Evolutionary conservation across 371 early-diverging fungal genomes (phyloP).

Genomic region (Mortierella sp.): DNA sequence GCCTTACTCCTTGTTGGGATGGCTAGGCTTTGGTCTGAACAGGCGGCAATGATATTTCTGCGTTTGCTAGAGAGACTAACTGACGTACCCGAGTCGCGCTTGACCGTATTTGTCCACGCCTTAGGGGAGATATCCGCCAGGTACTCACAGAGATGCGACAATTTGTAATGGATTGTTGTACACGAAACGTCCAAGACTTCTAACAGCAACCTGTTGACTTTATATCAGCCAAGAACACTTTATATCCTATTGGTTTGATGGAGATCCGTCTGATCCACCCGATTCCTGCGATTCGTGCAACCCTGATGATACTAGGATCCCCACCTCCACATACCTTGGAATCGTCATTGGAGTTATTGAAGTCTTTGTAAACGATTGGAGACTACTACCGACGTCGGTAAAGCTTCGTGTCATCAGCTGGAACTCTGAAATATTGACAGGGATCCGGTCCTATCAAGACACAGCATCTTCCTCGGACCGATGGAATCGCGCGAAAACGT

Average conservation of each 20-base stretch:
- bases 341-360: conserved; percentile 10
- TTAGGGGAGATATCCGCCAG: conserved; percentile 32
- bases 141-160: conserved; percentile 7
- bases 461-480: not conserved
- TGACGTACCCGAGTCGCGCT: conserved; percentile 27
- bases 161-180: not conserved
- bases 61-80: conserved; percentile 15
- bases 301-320: not conserved
- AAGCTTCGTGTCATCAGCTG: conserved; percentile 32
- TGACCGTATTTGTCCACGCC: conserved; percentile 13
- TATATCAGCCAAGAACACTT: conserved; percentile 23
- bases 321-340: conserved; percentile 13
- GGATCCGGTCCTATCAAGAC: conserved; percentile 2
- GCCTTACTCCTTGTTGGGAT: conserved; percentile 26
- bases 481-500: conserved; percentile 18
- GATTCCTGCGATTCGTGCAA: not conserved
- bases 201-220: no score
- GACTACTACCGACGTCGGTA: conserved; percentile 16
- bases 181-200: no score
- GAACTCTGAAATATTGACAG: conserved; percentile 16
- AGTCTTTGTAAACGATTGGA: conserved; percentile 21
- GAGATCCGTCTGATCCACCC: not conserved
- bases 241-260: conserved; percentile 15
- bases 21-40: conserved; percentile 15
- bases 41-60: conserved; percentile 19